phyloP scores from a whole-genome alignment of 2,329 filamentous ascomycete species.

The Fusarium piperis region DNA sequence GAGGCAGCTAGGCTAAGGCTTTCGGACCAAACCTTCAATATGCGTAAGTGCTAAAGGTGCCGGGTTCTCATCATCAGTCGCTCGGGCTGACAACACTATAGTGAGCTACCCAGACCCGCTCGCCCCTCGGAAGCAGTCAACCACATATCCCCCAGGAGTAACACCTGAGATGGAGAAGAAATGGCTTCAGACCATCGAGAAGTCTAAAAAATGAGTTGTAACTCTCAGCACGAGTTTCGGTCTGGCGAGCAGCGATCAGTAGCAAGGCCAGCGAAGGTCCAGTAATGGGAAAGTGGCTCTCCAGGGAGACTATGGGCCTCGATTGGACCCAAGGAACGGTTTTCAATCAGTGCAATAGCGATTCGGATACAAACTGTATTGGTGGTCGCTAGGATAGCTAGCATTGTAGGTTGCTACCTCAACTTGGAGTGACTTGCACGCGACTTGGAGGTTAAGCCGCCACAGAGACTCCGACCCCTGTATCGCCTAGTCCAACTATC shows the following conservation, averaged over 20 bases:
- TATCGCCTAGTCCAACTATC: neutral
- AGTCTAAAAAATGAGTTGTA: slow-evolving; percentile 14
- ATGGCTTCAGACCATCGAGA: slow-evolving; percentile 49
- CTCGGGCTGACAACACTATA: slow-evolving; percentile 24
- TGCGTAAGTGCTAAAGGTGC: slow-evolving; percentile 49
- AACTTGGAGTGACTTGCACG: neutral
- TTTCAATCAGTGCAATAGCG: neutral
- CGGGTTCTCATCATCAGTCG: neutral
- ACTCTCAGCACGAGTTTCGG: neutral
- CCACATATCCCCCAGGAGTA: slow-evolving; percentile 51
- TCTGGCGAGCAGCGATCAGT: neutral
- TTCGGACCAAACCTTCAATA: slow-evolving; percentile 57
- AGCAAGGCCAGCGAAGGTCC: too few species aligned
- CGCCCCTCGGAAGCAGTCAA: slow-evolving; percentile 47
- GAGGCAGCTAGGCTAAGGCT: slow-evolving; percentile 52
- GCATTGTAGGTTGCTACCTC: neutral
- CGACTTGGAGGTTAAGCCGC: neutral
- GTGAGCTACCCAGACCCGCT: slow-evolving; percentile 58
- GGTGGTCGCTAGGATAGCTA: neutral
- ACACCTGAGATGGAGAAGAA: slow-evolving; percentile 54
- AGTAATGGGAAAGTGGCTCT: neutral
- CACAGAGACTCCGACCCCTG: neutral
- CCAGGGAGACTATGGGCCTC: neutral
- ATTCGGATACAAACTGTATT: too few species aligned
- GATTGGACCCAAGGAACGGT: neutral